Base-by-base conservation (phyloP, 139 green algal genomes). In the Tetradesmus obliquus region DNA sequence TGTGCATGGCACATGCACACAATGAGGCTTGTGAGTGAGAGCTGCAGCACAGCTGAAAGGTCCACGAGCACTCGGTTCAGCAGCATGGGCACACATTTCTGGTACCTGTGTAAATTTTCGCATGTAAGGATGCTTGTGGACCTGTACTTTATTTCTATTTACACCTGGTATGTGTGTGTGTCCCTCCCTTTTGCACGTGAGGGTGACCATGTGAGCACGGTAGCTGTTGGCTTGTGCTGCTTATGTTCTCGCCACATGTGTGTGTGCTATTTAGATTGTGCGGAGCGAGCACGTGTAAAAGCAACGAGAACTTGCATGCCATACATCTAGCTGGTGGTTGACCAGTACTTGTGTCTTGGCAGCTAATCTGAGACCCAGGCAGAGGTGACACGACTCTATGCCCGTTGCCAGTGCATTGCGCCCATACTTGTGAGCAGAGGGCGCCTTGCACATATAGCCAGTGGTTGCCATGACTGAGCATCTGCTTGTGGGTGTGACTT, bases 11-110 rank as follows among this genome's bases (percentile, higher is more conserved):
- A 76, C 66, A 76, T 76, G 66, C 66, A 76, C 66, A 76, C 66
- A 76, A 7, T 24, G 17, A 76, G 66, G 15, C 66, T 76, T 76
- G 66, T n/a, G 66, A 76, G 66, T 76, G 66, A 76, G 66, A 24
- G 66, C 66, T 76, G 66, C 66, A 76, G 17, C 66, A 76, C 66
- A 76, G 66, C 66, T 76, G 80, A 55, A 66, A 85, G 19, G 80
- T 66, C 32, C 51, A 66, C 53, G 80, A 85, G 80, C 53, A 85
- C 17, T 55, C 62, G 80, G 62, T 66, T n/a, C 80, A 85, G 80
- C 24, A 66, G 80, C 80, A 85, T 6, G 17, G 24, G 17, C 80
- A 85, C 66, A 76, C 17, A 20, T 3, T 76, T 17, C n/a, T 19
- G n/a, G 1, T 76, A 19, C 66, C 66, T 76, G 60, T 20, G 60